A percentile compares a stretch with the other conserved stretches of the same genome.
phyloP scores from a whole-genome alignment of 2,329 filamentous ascomycete species.

The Nemania serpens region DNA sequence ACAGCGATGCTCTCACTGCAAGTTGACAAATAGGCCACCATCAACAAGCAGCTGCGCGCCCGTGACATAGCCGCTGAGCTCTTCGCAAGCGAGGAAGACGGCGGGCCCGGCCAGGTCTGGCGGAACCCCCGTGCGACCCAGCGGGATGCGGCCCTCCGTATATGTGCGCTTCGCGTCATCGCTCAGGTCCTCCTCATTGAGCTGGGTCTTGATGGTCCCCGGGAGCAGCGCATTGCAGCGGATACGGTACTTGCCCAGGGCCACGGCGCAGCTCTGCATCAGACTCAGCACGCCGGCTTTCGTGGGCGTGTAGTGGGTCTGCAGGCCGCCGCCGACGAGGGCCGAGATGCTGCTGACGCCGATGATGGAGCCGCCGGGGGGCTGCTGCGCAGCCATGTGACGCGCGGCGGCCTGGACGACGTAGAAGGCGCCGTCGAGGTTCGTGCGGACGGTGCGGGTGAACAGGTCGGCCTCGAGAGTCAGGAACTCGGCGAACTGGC shows the following conservation, averaged over 20 bases:
- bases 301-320: slow-evolving; percentile 87
- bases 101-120: slow-evolving; percentile 82
- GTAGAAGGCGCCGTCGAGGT: slow-evolving; percentile 89
- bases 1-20: slow-evolving; percentile 60
- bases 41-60: slow-evolving; percentile 85
- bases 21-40: slow-evolving; percentile 86
- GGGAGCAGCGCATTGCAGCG: slow-evolving; percentile 84
- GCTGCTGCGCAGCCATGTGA: slow-evolving; percentile 74
- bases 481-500: slow-evolving; percentile 85
- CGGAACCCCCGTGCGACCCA: slow-evolving; percentile 74
- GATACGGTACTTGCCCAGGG: slow-evolving; percentile 75
- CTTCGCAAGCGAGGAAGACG: slow-evolving; percentile 80
- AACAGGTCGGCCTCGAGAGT: slow-evolving; percentile 74
- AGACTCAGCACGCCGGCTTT: slow-evolving; percentile 81
- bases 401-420: slow-evolving; percentile 81
- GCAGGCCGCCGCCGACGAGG: slow-evolving; percentile 75
- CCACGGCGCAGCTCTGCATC: slow-evolving; percentile 83
- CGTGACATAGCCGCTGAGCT: slow-evolving; percentile 79
- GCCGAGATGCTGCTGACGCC: slow-evolving; percentile 75
- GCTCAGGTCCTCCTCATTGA: slow-evolving; percentile 82
- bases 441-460: slow-evolving; percentile 73
- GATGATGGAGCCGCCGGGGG: slow-evolving; percentile 78
- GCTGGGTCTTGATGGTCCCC: slow-evolving; percentile 80
- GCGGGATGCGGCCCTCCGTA: slow-evolving; percentile 80
- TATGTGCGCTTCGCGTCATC: slow-evolving; percentile 73